Evolutionary conservation across 164 flowering plant genomes (phyloP).

Genomic region (Euptelea pleiosperma): DNA sequence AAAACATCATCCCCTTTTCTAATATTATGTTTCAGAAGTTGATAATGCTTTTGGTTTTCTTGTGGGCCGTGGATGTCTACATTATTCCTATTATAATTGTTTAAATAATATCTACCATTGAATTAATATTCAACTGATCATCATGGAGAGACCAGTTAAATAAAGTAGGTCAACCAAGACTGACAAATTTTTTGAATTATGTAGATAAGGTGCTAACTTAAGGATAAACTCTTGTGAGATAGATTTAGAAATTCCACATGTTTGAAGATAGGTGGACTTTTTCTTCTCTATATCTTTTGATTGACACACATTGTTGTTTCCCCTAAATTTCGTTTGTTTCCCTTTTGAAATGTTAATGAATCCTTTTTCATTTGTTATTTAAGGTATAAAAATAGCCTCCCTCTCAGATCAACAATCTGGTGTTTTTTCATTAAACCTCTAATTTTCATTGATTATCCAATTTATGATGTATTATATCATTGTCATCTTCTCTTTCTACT

Average conservation of each 20-base stretch:
- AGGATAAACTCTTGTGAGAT: background rate
- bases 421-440: background rate
- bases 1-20: background rate
- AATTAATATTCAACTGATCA: background rate
- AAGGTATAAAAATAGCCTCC: too few relatives aligned
- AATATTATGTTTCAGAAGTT: background rate
- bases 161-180: background rate
- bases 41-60: background rate
- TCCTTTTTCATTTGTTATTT: too few relatives aligned
- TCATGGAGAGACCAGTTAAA: background rate
- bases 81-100: background rate
- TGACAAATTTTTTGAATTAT: background rate
- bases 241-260: background rate
- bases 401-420: background rate
- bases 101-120: background rate
- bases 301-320: too few relatives aligned
- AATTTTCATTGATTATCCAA: background rate
- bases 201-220: too few relatives aligned
- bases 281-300: too few relatives aligned
- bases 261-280: too few relatives aligned
- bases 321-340: too few relatives aligned
- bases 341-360: too few relatives aligned
- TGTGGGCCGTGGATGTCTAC: background rate
- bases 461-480: background rate
- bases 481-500: background rate